A percentile compares a stretch with the other conserved stretches of the same genome.
These are phyloP conservation scores for Claviceps arundinis DNA, from an alignment of 2,329 filamentous ascomycete species.

Conservation along the genomic window DNA sequence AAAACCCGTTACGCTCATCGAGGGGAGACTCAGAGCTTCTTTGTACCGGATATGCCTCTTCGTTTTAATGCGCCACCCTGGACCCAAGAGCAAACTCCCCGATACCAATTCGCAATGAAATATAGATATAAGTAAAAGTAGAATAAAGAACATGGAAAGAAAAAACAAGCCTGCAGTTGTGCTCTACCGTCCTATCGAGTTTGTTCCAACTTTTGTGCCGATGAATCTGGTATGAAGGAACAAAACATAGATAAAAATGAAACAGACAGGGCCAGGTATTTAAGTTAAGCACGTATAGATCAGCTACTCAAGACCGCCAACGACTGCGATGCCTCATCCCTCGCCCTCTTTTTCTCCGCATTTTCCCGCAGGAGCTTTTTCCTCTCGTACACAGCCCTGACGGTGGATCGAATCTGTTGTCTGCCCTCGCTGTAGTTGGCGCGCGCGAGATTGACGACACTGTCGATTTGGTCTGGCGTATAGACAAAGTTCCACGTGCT, in stretches of 20 bases:
- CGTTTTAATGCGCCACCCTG: too few relatives aligned
- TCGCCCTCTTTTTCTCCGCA: conserved; percentile 25
- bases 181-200: not conserved
- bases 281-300: not conserved
- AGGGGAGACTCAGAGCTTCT: too few relatives aligned
- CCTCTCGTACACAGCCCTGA: conserved; percentile 82
- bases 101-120: not conserved
- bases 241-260: not conserved
- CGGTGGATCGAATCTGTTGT: conserved; percentile 62
- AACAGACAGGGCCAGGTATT: not conserved
- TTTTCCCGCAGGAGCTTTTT: conserved; percentile 60
- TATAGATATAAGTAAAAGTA: not conserved
- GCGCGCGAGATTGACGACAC: conserved; percentile 65
- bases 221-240: not conserved
- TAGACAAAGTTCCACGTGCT: conserved; percentile 98
- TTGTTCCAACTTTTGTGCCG: too few relatives aligned
- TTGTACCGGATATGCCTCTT: too few relatives aligned
- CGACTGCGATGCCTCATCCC: conserved; percentile 16
- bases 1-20: too few relatives aligned
- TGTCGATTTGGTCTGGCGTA: conserved; percentile 77
- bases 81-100: not conserved
- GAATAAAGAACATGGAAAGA: not conserved
- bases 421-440: conserved; percentile 80
- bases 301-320: conserved; percentile 4
- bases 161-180: not conserved